These are phyloP conservation scores for Komagataea norvegica DNA, from an alignment of 1,139 yeast genomes.

Conservation along the genomic window DNA sequence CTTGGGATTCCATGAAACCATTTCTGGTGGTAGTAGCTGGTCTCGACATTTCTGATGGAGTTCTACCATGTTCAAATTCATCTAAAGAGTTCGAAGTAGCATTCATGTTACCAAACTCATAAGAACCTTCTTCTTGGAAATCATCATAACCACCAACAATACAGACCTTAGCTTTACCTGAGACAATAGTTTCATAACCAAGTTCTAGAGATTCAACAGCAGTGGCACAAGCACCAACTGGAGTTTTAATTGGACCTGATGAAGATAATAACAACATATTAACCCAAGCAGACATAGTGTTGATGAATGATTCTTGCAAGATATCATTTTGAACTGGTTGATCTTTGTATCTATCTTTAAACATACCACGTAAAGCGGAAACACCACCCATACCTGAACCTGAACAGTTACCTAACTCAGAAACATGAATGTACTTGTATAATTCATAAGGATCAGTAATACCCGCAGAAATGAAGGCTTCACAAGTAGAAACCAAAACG, in stretches of 20 bases:
- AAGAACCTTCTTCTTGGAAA: constrained; percentile 98
- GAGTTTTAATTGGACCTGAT: constrained; percentile 99
- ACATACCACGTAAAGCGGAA: constrained; percentile 94
- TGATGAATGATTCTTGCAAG: constrained; percentile 95
- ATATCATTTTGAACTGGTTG: constrained; percentile 94
- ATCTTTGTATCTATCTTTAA: constrained; percentile 88
- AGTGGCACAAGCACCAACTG: constrained; percentile 99
- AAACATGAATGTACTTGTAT: constrained; percentile 95
- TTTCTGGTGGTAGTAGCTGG: constrained; percentile 94
- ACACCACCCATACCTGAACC: constrained; percentile 99
- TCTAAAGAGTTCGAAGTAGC: constrained; percentile 89
- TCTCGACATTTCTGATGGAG: constrained; percentile 97
- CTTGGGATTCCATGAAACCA: constrained; percentile 99
- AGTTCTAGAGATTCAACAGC: constrained; percentile 95
- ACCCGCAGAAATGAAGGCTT: constrained; percentile 91
- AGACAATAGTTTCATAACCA: constrained; percentile 88
- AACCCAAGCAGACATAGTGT: constrained; percentile 99
- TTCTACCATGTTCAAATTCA: constrained; percentile 93
- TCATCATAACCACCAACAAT: constrained; percentile 99
- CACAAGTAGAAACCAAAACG: constrained; percentile 90
- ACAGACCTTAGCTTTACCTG: constrained; percentile 93
- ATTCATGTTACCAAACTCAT: constrained; percentile 97
- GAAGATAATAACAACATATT: constrained; percentile 94
- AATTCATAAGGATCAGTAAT: constrained; percentile 97
- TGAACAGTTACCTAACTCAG: constrained; percentile 98